Conservation (phyloP, 768 basidiomycete species). For the Boletus pseudopeckii region DNA sequence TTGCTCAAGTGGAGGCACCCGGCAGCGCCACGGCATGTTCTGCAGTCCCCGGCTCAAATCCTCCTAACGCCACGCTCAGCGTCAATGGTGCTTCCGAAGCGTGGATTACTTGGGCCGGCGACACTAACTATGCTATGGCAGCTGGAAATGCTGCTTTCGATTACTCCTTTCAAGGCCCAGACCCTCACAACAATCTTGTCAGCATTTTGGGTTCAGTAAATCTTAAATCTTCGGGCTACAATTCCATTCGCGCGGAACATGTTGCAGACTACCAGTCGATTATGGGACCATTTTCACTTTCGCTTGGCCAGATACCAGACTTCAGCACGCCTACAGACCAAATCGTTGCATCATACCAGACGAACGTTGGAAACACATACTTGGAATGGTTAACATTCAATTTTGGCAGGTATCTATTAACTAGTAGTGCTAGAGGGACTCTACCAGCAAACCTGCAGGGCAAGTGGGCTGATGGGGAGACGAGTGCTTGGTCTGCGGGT, state of each 20-base stretch:
- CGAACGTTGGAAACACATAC: constrained; percentile 57
- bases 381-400: constrained; percentile 76
- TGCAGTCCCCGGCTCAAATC: constrained; percentile 20
- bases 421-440: constrained; percentile 55
- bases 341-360: constrained; percentile 49
- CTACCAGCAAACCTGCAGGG: constrained; percentile 75
- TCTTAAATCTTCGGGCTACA: constrained; percentile 31
- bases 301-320: constrained; percentile 57
- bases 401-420: constrained; percentile 64
- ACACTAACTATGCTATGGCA: constrained; percentile 62
- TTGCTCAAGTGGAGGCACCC: constrained; percentile 45
- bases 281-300: constrained; percentile 48
- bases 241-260: constrained; percentile 44
- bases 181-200: constrained; percentile 52
- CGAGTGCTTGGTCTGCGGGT: constrained; percentile 65
- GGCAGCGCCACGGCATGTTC: constrained; percentile 34
- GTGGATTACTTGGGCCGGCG: constrained; percentile 74
- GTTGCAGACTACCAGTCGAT: constrained; percentile 47
- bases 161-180: constrained; percentile 62
- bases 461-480: constrained; percentile 57
- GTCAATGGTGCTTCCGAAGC: constrained; percentile 48
- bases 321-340: constrained; percentile 53
- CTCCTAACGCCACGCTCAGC: constrained; percentile 46
- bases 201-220: constrained; percentile 33
- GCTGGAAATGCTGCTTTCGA: constrained; percentile 53